A percentile compares a stretch with the other conserved stretches of the same genome.
These are phyloP conservation scores for Aspergillus biplanus DNA, from an alignment of 495 filamentous ascomycete species.

Conservation along the genomic window DNA sequence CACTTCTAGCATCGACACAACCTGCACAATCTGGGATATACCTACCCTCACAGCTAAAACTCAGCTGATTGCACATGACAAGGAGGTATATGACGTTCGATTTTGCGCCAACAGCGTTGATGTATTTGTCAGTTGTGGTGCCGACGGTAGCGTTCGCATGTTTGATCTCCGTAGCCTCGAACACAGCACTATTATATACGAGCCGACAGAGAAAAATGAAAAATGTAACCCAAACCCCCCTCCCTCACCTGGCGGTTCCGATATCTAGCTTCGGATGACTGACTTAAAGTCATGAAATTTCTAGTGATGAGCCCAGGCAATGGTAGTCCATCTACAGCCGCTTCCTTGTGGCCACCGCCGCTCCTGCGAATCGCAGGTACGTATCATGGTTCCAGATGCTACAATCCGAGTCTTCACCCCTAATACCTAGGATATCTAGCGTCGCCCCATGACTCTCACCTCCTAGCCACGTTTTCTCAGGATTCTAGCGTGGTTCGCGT, in stretches of 20 bases:
- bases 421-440: constrained; percentile 49
- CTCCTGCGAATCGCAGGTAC: constrained; percentile 79
- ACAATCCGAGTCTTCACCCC: not conserved
- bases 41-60: constrained; percentile 97
- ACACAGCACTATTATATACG: constrained; percentile 99
- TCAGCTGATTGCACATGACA: constrained; percentile 97
- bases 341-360: constrained; percentile 79
- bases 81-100: constrained; percentile 97
- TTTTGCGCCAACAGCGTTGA: constrained; percentile 97
- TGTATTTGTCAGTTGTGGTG: constrained; percentile 96
- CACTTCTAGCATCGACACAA: constrained; percentile 97
- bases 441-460: constrained; percentile 92
- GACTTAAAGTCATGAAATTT: not conserved
- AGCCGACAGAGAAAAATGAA: constrained; percentile 87
- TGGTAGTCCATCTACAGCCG: constrained; percentile 66
- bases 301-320: constrained; percentile 55
- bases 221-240: constrained; percentile 58
- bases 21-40: constrained; percentile 99
- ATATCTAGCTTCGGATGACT: not conserved
- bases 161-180: constrained; percentile 96
- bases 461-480: constrained; percentile 93
- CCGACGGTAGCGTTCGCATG: constrained; percentile 98
- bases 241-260: not conserved
- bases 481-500: constrained; percentile 94
- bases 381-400: not conserved